phyloP scores from a whole-genome alignment of 202 grass and related monocot genomes.

The Panicum virgatum region DNA sequence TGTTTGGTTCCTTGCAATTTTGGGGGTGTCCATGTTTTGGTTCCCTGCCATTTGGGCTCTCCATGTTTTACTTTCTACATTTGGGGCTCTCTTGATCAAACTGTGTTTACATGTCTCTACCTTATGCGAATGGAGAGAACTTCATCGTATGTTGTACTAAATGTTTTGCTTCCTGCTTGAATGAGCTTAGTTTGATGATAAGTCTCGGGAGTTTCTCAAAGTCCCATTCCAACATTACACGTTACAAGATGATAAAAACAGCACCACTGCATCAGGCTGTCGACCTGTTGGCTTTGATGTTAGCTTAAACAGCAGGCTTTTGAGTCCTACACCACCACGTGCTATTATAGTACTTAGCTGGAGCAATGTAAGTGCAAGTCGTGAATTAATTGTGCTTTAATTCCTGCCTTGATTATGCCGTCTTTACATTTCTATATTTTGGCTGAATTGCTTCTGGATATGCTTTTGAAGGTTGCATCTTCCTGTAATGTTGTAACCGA shows the following conservation, averaged over 20 bases:
- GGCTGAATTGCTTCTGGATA: slow-evolving; percentile 32
- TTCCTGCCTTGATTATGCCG: too few species aligned
- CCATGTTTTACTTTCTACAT: too few species aligned
- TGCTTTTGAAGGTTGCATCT: slow-evolving; percentile 12
- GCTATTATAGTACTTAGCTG: slow-evolving; percentile 80
- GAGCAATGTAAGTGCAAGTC: slow-evolving; percentile 64
- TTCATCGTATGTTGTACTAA: too few species aligned
- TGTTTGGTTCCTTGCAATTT: neutral
- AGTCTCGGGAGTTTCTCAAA: slow-evolving; percentile 75
- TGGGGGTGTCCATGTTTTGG: too few species aligned
- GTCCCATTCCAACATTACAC: slow-evolving; percentile 48
- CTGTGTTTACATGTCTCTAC: too few species aligned
- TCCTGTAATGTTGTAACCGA: slow-evolving; percentile 15
- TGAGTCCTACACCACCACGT: slow-evolving; percentile 83
- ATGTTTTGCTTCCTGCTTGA: slow-evolving; percentile 80
- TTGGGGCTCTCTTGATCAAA: too few species aligned
- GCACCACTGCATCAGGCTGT: slow-evolving; percentile 91
- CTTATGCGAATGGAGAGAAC: too few species aligned
- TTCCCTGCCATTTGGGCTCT: neutral
- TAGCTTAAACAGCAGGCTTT: slow-evolving; percentile 76
- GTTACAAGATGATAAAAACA: slow-evolving; percentile 60
- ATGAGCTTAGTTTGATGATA: slow-evolving; percentile 80
- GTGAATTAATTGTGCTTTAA: slow-evolving; percentile 10
- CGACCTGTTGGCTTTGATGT: slow-evolving; percentile 90
- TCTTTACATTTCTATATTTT: neutral